Conservation (phyloP, 2,329 filamentous ascomycete species). For the Coniochaeta pulveracea region DNA sequence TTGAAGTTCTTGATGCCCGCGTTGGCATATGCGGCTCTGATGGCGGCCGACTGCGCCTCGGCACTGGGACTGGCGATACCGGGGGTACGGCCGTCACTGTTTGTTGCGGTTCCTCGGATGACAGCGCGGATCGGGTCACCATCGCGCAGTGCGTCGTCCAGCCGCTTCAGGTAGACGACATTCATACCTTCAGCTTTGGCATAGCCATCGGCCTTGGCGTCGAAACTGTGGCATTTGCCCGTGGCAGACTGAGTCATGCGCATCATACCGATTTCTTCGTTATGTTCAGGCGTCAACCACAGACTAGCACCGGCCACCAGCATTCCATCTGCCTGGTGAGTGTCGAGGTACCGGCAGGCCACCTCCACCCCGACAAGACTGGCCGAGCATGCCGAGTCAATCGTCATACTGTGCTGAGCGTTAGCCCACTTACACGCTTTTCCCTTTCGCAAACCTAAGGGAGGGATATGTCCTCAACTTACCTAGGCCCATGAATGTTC, state of each 20-base stretch:
- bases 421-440: not conserved
- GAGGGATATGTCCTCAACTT: not conserved
- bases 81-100: constrained; percentile 30
- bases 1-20: constrained; percentile 23
- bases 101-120: constrained; percentile 29
- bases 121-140: constrained; percentile 27
- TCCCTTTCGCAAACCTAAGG: not conserved
- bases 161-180: constrained; percentile 32
- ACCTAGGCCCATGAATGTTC: constrained; percentile 14
- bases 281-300: constrained; percentile 17
- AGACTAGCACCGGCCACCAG: constrained; percentile 20
- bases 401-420: constrained; percentile 12
- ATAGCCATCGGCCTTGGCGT: constrained; percentile 35
- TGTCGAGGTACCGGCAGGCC: constrained; percentile 16
- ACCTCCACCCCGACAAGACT: constrained; percentile 15
- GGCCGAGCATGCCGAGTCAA: constrained; percentile 19
- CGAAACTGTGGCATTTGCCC: constrained; percentile 21
- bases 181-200: constrained; percentile 38
- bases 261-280: constrained; percentile 9
- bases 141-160: constrained; percentile 31
- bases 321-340: constrained; percentile 14
- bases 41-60: constrained; percentile 25
- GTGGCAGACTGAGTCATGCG: constrained; percentile 10
- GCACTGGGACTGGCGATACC: constrained; percentile 38
- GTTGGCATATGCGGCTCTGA: constrained; percentile 23